A percentile compares a stretch with the other conserved stretches of the same genome.
phyloP scores from a whole-genome alignment of 345 rosid genomes.

The Brassica nigra region DNA sequence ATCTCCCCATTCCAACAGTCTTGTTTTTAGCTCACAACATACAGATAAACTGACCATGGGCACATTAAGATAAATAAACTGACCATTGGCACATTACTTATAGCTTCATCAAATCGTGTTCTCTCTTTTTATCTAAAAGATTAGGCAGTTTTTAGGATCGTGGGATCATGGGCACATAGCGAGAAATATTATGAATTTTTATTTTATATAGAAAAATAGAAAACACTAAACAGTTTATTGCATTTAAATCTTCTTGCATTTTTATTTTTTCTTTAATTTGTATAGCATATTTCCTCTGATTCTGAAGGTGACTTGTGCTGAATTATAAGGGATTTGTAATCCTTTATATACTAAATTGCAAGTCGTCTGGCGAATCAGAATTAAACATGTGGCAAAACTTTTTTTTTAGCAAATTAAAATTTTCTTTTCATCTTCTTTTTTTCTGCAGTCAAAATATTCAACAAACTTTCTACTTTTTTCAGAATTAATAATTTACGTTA shows the following conservation, averaged over 20 bases:
- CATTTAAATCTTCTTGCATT: background rate
- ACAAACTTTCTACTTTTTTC: no score
- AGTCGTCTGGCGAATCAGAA: no score
- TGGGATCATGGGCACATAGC: background rate
- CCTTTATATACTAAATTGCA: no score
- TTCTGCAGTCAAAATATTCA: no score
- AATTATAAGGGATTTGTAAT: no score
- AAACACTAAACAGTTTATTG: background rate
- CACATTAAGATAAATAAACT: background rate
- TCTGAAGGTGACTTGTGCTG: background rate
- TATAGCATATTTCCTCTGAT: background rate
- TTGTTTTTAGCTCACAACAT: conserved; percentile 12
- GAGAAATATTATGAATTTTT: background rate
- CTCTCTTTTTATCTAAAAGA: background rate
- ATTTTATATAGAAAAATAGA: background rate
- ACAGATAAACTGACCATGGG: background rate
- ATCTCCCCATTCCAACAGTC: conserved; percentile 86
- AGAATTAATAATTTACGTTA: no score
- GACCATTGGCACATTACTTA: background rate
- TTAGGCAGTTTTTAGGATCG: background rate
- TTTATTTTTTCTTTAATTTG: no score
- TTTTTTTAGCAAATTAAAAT: no score
- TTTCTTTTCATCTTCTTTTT: no score
- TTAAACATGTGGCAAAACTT: no score
- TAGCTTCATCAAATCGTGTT: background rate